Evolutionary conservation across 2,329 filamentous ascomycete species (phyloP).

Genomic region (Cercospora janseana): DNA sequence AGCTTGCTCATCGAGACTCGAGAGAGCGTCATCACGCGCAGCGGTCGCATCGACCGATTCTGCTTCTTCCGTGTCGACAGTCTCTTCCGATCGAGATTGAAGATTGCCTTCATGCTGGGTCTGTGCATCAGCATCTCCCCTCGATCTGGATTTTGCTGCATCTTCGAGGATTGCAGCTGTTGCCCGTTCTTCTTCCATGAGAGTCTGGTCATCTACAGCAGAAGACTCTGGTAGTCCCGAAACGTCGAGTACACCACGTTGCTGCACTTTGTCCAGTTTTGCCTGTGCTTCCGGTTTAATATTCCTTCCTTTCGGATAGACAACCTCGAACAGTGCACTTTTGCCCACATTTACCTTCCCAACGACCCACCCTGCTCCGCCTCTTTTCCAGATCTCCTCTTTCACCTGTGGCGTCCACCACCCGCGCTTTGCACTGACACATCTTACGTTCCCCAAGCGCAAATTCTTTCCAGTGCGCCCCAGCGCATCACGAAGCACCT

Average conservation of each 20-base stretch:
- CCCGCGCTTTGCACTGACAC: constrained; percentile 77
- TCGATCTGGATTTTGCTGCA: neutral
- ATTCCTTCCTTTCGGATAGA: constrained; percentile 72
- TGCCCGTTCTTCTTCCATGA: neutral
- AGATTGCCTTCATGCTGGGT: neutral
- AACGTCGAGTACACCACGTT: constrained; percentile 1
- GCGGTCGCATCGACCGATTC: neutral
- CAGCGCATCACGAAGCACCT: constrained; percentile 73
- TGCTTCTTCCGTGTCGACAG: neutral
- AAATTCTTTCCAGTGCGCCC: constrained; percentile 65
- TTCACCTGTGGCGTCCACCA: constrained; percentile 93
- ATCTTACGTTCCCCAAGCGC: constrained; percentile 82
- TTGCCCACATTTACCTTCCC: constrained; percentile 99
- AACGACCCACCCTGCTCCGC: constrained; percentile 90
- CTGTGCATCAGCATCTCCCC: neutral
- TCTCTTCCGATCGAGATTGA: neutral
- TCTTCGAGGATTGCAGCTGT: constrained; percentile 10
- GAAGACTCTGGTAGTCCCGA: too few relatives aligned
- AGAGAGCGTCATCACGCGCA: neutral
- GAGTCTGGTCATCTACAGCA: neutral
- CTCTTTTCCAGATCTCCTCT: constrained; percentile 78
- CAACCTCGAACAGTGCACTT: constrained; percentile 80
- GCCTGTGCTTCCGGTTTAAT: constrained; percentile 8
- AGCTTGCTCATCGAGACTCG: neutral
- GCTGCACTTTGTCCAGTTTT: constrained; percentile 12